Percentiles rank a stretch among this genome's conserved stretches.
Conservation (phyloP, 495 filamentous ascomycete genomes). For the Penicillium odoratum region DNA sequence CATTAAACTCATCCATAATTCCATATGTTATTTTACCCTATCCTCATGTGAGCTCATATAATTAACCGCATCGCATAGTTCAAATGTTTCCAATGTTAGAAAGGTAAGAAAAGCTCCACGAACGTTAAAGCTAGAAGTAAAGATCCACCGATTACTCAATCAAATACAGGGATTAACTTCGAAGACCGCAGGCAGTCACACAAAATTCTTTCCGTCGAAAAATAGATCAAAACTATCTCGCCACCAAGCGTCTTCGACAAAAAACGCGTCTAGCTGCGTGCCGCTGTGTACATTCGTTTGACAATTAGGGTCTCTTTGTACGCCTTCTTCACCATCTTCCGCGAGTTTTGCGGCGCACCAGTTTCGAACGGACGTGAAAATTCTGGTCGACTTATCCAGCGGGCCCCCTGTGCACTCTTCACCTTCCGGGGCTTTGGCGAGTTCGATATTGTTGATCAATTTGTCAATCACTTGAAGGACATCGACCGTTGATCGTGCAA, state of each 20-base stretch:
- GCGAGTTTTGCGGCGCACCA: background rate
- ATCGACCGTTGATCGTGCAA: conserved; percentile 12
- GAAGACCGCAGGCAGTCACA: background rate
- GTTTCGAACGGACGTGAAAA: background rate
- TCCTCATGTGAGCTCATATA: too few relatives aligned
- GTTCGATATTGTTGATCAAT: conserved; percentile 13
- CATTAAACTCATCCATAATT: too few relatives aligned
- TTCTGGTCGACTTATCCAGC: conserved; percentile 4
- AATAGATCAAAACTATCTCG: background rate
- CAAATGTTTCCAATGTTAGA: too few relatives aligned
- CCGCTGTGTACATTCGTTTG: background rate
- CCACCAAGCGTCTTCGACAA: background rate
- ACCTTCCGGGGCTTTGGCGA: background rate
- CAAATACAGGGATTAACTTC: too few relatives aligned
- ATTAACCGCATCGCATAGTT: too few relatives aligned
- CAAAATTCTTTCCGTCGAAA: background rate
- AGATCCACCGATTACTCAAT: too few relatives aligned
- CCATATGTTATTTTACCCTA: too few relatives aligned
- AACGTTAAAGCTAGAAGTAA: too few relatives aligned
- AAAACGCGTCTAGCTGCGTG: background rate
- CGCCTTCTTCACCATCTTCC: too few relatives aligned
- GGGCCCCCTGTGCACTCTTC: conserved; percentile 5
- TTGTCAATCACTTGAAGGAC: conserved; percentile 19
- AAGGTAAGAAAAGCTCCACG: too few relatives aligned
- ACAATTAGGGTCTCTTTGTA: too few relatives aligned